These are phyloP conservation scores for Cinnamomum micranthum DNA, from an alignment of 164 flowering plant genomes.

Conservation along the genomic window DNA sequence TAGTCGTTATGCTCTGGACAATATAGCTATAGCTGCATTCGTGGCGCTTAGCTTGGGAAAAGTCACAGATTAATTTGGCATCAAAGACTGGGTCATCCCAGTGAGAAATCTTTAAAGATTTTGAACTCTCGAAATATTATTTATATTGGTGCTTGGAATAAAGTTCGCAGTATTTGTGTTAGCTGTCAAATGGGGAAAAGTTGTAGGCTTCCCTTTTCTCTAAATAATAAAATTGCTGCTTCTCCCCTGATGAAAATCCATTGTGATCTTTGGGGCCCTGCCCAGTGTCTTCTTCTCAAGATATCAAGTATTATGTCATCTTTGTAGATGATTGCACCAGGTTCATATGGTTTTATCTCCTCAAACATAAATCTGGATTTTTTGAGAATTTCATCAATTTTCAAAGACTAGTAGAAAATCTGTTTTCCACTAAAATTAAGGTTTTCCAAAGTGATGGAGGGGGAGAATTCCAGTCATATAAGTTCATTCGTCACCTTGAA, in stretches of 20 bases:
- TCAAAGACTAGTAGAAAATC: background rate
- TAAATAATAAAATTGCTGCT: background rate
- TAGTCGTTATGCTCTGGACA: background rate
- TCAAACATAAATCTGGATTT: background rate
- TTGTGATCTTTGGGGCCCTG: background rate
- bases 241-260: background rate
- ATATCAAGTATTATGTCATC: background rate
- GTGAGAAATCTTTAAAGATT: background rate
- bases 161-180: background rate
- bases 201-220: background rate
- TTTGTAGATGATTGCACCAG: background rate
- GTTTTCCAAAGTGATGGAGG: background rate
- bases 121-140: background rate
- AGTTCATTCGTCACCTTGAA: background rate
- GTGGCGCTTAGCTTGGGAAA: background rate
- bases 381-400: background rate
- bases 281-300: background rate
- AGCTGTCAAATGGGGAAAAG: background rate
- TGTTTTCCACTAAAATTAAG: background rate
- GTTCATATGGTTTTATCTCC: background rate
- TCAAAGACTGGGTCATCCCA: background rate
- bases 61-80: background rate
- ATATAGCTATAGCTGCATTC: background rate
- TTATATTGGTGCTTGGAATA: background rate
- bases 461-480: background rate